These are phyloP conservation scores for Rhodotorula sp. DNA, from an alignment of 1,284 basidiomycete genomes.

Conservation along the genomic window DNA sequence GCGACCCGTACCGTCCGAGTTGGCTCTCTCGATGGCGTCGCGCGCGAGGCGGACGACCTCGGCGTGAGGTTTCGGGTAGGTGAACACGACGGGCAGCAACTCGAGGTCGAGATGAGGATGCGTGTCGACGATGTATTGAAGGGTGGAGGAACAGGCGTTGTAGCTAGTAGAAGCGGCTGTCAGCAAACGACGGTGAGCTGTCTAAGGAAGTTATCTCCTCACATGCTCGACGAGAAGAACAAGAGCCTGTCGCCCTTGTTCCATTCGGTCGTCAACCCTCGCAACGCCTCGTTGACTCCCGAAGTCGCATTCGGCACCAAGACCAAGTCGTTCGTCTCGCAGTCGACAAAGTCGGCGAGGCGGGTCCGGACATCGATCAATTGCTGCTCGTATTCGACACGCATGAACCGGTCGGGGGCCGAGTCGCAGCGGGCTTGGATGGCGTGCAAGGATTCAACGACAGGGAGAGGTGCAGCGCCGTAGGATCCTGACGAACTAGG, in stretches of 20 bases:
- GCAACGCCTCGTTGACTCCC: conserved; percentile 46
- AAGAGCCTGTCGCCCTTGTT: conserved; percentile 45
- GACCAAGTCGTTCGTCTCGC: conserved; percentile 43
- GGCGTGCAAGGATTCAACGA: conserved; percentile 15
- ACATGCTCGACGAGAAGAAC: conserved; percentile 28
- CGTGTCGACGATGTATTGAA: conserved; percentile 46
- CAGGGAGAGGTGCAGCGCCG: conserved; percentile 27
- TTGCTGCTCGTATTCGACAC: conserved; percentile 22
- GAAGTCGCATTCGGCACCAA: conserved; percentile 47
- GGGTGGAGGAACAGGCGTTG: conserved; percentile 43
- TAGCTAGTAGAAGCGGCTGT: conserved; percentile 38
- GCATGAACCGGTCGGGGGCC: conserved; percentile 38
- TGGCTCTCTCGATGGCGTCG: conserved; percentile 28
- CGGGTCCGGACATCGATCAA: conserved; percentile 21
- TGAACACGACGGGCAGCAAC: conserved; percentile 43
- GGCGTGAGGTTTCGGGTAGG: conserved; percentile 45
- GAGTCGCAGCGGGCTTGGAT: conserved; percentile 17
- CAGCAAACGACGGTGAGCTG: neutral
- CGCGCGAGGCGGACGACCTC: conserved; percentile 39
- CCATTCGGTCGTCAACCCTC: conserved; percentile 43
- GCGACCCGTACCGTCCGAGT: conserved; percentile 30
- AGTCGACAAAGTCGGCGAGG: conserved; percentile 32
- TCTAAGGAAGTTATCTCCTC: conserved; percentile 1
- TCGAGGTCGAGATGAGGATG: conserved; percentile 37
- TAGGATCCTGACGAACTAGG: conserved; percentile 26